These are phyloP conservation scores for Cinnamomum micranthum DNA, from an alignment of 164 flowering plant species.

Conservation along the genomic window DNA sequence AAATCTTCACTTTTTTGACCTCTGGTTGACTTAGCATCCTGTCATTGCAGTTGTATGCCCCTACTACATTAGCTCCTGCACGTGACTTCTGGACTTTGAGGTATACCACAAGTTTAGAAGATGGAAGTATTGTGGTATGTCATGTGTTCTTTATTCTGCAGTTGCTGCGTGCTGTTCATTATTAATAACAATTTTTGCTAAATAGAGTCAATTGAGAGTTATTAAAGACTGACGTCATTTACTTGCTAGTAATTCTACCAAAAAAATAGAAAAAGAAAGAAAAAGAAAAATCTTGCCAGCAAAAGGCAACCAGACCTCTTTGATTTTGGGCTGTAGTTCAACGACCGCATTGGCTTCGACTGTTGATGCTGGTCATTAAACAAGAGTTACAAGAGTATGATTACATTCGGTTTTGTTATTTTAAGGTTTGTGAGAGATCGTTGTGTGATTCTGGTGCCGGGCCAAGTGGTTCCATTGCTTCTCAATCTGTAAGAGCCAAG, in stretches of 20 bases:
- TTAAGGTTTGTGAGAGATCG: conserved; percentile 90
- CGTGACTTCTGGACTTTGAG: conserved; percentile 95
- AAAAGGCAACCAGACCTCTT: not conserved
- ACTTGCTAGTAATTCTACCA: not conserved
- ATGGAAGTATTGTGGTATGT: conserved; percentile 91
- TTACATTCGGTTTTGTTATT: not conserved
- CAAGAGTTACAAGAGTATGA: too few relatives aligned
- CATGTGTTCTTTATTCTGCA: not conserved
- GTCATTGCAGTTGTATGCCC: conserved; percentile 70
- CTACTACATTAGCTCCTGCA: conserved; percentile 88
- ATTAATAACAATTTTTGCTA: not conserved
- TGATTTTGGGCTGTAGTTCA: not conserved
- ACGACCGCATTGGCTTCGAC: not conserved
- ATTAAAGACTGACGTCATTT: not conserved
- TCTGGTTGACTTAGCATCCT: not conserved
- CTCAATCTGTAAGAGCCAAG: conserved; percentile 83
- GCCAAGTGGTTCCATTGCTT: conserved; percentile 58
- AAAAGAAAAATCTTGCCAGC: too few relatives aligned
- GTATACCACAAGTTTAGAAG: conserved; percentile 78
- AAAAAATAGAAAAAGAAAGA: too few relatives aligned
- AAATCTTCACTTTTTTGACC: not conserved
- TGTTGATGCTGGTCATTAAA: not conserved
- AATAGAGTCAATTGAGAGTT: not conserved
- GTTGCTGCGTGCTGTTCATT: not conserved
- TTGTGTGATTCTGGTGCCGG: conserved; percentile 82